Evolutionary conservation across 495 filamentous ascomycete genomes (phyloP).

Genomic region (Hypoxylon lienhwacheense): DNA sequence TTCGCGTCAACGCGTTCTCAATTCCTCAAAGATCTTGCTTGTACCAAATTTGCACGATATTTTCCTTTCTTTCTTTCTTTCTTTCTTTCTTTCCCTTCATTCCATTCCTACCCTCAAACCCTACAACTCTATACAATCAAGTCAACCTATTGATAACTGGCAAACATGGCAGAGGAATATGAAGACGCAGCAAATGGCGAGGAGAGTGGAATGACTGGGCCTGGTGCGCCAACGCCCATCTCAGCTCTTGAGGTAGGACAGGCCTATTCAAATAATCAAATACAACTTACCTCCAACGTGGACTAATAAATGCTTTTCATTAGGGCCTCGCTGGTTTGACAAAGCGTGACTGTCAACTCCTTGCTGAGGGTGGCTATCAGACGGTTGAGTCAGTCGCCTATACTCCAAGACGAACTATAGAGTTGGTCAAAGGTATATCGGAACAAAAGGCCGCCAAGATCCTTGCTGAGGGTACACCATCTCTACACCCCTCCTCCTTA

Average conservation of each 20-base stretch:
- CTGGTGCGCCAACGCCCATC: constrained; percentile 93
- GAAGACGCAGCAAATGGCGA: constrained; percentile 48
- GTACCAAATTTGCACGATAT: not conserved
- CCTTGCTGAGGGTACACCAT: constrained; percentile 74
- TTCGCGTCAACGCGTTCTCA: constrained; percentile 36
- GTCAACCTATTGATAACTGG: not conserved
- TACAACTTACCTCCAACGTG: too few relatives aligned
- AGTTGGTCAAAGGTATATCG: constrained; percentile 96
- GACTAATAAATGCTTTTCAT: too few relatives aligned
- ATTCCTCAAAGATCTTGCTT: too few relatives aligned
- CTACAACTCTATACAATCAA: not conserved
- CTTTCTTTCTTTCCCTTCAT: too few relatives aligned
- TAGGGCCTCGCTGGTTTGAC: constrained; percentile 82
- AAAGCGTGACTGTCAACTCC: constrained; percentile 89
- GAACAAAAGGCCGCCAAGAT: constrained; percentile 94
- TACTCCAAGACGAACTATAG: constrained; percentile 81
- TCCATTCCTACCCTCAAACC: not conserved
- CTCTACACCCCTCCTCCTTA: not conserved
- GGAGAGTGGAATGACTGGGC: constrained; percentile 63
- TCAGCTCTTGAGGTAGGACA: constrained; percentile 75
- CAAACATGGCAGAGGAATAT: constrained; percentile 43
- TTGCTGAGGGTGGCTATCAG: constrained; percentile 89
- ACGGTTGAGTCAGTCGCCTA: constrained; percentile 96
- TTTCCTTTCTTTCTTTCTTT: not conserved
- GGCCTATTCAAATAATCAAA: not conserved